Conservation (phyloP, 2,329 filamentous ascomycete species). For the Cladophialophora carrionii region DNA sequence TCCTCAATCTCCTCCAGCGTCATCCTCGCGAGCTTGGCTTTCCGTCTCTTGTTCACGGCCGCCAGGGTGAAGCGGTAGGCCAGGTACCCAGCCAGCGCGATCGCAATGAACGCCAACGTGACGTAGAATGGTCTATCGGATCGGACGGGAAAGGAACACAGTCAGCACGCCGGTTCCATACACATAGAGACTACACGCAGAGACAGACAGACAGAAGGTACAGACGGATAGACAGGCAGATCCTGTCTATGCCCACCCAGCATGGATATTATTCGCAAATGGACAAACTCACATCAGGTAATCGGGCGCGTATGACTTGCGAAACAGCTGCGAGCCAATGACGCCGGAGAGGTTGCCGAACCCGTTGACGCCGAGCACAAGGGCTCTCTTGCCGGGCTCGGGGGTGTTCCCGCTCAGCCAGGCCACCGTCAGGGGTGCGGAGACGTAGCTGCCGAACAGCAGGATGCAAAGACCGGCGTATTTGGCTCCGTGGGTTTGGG, state of each 20-base stretch:
- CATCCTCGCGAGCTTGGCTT: slow-evolving; percentile 34
- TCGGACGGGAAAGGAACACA: no score
- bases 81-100: slow-evolving; percentile 42
- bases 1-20: slow-evolving; percentile 36
- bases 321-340: slow-evolving; percentile 55
- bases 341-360: slow-evolving; percentile 57
- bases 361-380: slow-evolving; percentile 59
- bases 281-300: slow-evolving; percentile 37
- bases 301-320: slow-evolving; percentile 41
- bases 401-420: slow-evolving; percentile 60
- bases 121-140: slow-evolving; percentile 41
- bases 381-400: slow-evolving; percentile 56
- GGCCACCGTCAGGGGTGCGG: slow-evolving; percentile 58
- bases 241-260: neutral
- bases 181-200: neutral
- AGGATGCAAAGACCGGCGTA: slow-evolving; percentile 55
- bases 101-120: slow-evolving; percentile 42
- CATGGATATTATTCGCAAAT: neutral
- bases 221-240: neutral
- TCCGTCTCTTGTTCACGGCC: slow-evolving; percentile 38
- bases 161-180: neutral
- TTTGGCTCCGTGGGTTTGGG: slow-evolving; percentile 48
- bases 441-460: slow-evolving; percentile 53
- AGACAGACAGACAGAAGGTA: neutral
- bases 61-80: slow-evolving; percentile 40